These are phyloP conservation scores for Aspergillus tubingensis DNA, from an alignment of 2,329 filamentous ascomycete species.

Conservation along the genomic window DNA sequence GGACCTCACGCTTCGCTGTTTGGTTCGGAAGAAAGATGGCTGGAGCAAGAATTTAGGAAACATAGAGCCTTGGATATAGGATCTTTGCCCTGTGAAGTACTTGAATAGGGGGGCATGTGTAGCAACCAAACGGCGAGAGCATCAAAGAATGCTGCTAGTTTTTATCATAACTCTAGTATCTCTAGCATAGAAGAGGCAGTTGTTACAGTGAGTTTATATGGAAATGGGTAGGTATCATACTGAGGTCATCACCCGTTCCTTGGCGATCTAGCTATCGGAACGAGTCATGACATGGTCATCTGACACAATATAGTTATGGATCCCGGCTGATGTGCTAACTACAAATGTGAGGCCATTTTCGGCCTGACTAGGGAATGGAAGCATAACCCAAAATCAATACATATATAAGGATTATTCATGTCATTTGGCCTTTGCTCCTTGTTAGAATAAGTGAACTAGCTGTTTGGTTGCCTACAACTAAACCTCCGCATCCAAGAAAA, in stretches of 20 bases:
- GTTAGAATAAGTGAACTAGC: not conserved
- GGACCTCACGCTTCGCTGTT: constrained; percentile 17
- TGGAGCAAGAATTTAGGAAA: constrained; percentile 57
- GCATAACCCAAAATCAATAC: not conserved
- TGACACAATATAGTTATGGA: not conserved
- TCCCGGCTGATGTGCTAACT: not conserved
- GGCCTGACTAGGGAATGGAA: not conserved
- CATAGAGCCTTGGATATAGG: constrained; percentile 21
- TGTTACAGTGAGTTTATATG: not conserved
- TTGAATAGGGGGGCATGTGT: not conserved
- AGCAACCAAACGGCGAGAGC: not conserved
- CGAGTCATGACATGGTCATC: not conserved
- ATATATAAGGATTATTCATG: not conserved
- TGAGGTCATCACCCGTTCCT: constrained; percentile 5
- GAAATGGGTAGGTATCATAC: not conserved
- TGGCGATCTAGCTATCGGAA: not conserved
- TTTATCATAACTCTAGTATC: not conserved
- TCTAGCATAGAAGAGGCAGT: not conserved
- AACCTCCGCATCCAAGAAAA: constrained; percentile 86
- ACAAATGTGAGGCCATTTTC: not conserved
- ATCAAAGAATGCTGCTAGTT: too few species aligned
- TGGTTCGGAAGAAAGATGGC: constrained; percentile 50
- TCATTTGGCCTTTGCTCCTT: not conserved
- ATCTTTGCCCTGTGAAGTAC: not conserved
- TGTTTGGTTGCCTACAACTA: constrained; percentile 44